Percentiles rank a stretch among this genome's conserved stretches.
Conservation (phyloP, 768 basidiomycete genomes). For the Dioszegia crocea region DNA sequence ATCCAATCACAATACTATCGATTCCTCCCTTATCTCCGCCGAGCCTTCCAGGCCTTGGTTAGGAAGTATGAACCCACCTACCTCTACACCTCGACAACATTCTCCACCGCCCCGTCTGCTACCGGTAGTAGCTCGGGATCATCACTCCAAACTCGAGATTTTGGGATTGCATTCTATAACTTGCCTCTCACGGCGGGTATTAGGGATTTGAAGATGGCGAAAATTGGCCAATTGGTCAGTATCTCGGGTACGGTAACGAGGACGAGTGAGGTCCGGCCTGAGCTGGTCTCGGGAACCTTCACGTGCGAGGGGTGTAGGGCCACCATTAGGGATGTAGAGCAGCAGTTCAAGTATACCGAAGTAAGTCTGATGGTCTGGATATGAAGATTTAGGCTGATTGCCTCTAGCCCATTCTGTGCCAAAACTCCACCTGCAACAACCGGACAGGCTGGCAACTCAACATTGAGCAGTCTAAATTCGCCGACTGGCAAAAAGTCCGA, state of each 20-base stretch:
- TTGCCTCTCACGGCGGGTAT: slow-evolving; percentile 91
- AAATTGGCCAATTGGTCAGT: slow-evolving; percentile 88
- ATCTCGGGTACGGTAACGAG: slow-evolving; percentile 97
- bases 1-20: slow-evolving; percentile 94
- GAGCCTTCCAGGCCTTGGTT: slow-evolving; percentile 84
- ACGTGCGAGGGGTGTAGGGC: slow-evolving; percentile 84
- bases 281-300: slow-evolving; percentile 88
- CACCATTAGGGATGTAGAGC: slow-evolving; percentile 85
- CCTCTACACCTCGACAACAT: slow-evolving; percentile 76
- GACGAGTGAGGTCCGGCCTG: slow-evolving; percentile 94
- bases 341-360: slow-evolving; percentile 99
- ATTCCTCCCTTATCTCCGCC: slow-evolving; percentile 88
- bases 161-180: slow-evolving; percentile 91
- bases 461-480: slow-evolving; percentile 92
- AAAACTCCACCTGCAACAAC: slow-evolving; percentile 90
- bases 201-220: slow-evolving; percentile 83
- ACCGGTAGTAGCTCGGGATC: slow-evolving; percentile 54
- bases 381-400: not conserved
- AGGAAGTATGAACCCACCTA: slow-evolving; percentile 88
- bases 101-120: slow-evolving; percentile 63
- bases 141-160: slow-evolving; percentile 86
- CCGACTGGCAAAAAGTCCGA: slow-evolving; percentile 98
- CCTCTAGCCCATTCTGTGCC: slow-evolving; percentile 79
- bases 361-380: slow-evolving; percentile 51
- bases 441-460: slow-evolving; percentile 85